phyloP scores from a whole-genome alignment of 768 basidiomycete genomes.

The Serendipita vermifera region DNA sequence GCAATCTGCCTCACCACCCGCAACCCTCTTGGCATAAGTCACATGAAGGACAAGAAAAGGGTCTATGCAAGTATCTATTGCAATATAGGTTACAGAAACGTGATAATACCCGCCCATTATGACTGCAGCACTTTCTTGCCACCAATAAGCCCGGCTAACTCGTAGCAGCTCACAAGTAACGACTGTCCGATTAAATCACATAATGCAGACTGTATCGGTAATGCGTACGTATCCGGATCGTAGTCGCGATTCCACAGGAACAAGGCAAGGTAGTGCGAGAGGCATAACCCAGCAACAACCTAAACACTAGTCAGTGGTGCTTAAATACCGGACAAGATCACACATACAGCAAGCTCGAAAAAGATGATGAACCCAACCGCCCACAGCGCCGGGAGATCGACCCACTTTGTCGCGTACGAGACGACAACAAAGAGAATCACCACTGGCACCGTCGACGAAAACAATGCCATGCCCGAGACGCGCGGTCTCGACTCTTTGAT shows the following conservation, averaged over 20 bases:
- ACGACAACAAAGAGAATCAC: constrained; percentile 59
- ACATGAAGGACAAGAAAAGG: no score
- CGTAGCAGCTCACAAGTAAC: constrained; percentile 63
- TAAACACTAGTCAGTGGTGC: constrained; percentile 22
- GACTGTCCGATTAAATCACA: constrained; percentile 78
- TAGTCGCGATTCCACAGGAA: constrained; percentile 64
- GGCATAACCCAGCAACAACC: constrained; percentile 55
- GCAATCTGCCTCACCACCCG: no score
- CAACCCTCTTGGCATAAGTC: no score
- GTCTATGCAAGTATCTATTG: no score
- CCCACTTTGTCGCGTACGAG: constrained; percentile 62
- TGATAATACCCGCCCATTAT: no score
- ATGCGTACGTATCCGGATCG: constrained; percentile 86
- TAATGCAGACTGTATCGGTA: constrained; percentile 83
- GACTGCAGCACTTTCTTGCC: not conserved
- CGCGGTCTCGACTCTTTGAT: constrained; percentile 28
- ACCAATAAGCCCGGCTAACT: constrained; percentile 32
- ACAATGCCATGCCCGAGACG: constrained; percentile 54
- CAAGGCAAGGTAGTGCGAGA: constrained; percentile 54
- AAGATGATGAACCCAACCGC: constrained; percentile 51
- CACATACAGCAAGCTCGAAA: constrained; percentile 65
- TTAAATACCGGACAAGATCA: not conserved
- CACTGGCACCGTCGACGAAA: constrained; percentile 66
- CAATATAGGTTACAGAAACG: no score
- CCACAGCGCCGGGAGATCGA: constrained; percentile 56